A percentile compares a stretch with the other conserved stretches of the same genome.
These are phyloP conservation scores for Thyridium curvatum DNA, from an alignment of 2,329 filamentous ascomycete species.

Conservation along the genomic window DNA sequence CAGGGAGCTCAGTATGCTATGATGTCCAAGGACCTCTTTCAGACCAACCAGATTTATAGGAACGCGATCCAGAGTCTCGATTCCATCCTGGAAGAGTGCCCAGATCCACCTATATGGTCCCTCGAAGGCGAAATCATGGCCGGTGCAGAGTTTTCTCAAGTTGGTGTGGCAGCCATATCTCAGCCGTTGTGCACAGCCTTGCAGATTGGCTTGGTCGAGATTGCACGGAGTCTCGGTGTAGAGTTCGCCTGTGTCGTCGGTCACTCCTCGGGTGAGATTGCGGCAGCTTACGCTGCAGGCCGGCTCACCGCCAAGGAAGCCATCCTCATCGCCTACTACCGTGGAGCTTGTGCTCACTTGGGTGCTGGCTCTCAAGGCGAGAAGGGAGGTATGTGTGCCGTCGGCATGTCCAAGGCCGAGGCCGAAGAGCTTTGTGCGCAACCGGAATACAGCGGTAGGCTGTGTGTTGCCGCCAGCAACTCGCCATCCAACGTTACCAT, in stretches of 20 bases:
- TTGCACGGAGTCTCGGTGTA: slow-evolving; percentile 18
- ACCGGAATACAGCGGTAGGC: slow-evolving; percentile 14
- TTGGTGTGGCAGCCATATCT: slow-evolving; percentile 31
- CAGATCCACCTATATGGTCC: slow-evolving; percentile 19
- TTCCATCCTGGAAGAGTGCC: slow-evolving; percentile 14
- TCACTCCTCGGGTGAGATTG: slow-evolving; percentile 37
- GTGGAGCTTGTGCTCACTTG: slow-evolving; percentile 24
- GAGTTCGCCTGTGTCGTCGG: slow-evolving; percentile 25
- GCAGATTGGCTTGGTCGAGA: slow-evolving; percentile 35
- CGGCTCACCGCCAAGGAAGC: slow-evolving; percentile 25
- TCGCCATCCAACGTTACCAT: slow-evolving; percentile 24
- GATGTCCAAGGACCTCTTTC: slow-evolving; percentile 28
- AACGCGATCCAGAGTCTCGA: slow-evolving; percentile 26
- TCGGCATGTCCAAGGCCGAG: slow-evolving; percentile 18
- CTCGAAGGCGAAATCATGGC: slow-evolving; percentile 27
- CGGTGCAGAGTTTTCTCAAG: slow-evolving; percentile 14
- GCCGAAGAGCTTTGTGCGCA: slow-evolving; percentile 15
- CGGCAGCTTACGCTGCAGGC: slow-evolving; percentile 33
- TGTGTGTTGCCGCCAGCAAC: slow-evolving; percentile 24
- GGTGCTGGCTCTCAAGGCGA: slow-evolving; percentile 8
- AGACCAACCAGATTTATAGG: slow-evolving; percentile 21
- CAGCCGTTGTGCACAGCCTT: slow-evolving; percentile 49
- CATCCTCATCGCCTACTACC: slow-evolving; percentile 31
- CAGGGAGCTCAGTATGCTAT: slow-evolving; percentile 38
- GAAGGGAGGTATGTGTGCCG: slow-evolving; percentile 27